Percentiles rank a stretch among this genome's conserved stretches.
Evolutionary conservation across 441 rosid genomes (phyloP).

Genomic region (Jatropha podagrica): DNA sequence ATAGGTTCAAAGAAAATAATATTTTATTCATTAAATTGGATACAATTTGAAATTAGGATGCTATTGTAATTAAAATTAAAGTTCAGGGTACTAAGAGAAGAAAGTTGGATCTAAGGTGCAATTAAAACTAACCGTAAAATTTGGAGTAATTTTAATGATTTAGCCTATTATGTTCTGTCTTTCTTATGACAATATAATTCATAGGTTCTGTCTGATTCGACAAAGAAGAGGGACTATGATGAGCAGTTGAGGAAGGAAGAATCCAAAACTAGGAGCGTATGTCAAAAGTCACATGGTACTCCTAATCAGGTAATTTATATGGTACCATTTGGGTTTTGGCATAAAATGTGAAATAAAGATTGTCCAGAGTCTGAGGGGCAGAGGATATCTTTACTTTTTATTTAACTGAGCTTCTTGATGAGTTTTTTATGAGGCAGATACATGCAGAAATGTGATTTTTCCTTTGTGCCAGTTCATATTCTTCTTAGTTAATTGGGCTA

Average conservation of each 20-base stretch:
- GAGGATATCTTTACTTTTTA: neutral
- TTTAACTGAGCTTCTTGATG: neutral
- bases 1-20: no score
- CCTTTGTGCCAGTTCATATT: constrained; percentile 11
- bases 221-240: constrained; percentile 92
- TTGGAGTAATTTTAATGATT: no score
- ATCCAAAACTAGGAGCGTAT: constrained; percentile 66
- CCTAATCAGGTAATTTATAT: constrained; percentile 58
- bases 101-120: no score
- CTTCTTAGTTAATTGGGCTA: constrained; percentile 1
- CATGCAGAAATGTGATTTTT: constrained; percentile 6
- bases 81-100: no score
- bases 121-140: no score
- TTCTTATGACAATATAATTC: constrained; percentile 26
- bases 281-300: constrained; percentile 57
- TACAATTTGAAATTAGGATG: no score
- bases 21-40: no score
- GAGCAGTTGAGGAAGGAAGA: constrained; percentile 91
- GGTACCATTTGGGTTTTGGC: neutral
- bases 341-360: neutral
- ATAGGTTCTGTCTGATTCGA: constrained; percentile 90
- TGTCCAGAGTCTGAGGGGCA: neutral
- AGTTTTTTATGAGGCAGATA: constrained; percentile 2
- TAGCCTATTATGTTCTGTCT: neutral
- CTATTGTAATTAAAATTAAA: no score